phyloP scores from a whole-genome alignment of 2,329 filamentous ascomycete genomes.

The Metarhizium album region DNA sequence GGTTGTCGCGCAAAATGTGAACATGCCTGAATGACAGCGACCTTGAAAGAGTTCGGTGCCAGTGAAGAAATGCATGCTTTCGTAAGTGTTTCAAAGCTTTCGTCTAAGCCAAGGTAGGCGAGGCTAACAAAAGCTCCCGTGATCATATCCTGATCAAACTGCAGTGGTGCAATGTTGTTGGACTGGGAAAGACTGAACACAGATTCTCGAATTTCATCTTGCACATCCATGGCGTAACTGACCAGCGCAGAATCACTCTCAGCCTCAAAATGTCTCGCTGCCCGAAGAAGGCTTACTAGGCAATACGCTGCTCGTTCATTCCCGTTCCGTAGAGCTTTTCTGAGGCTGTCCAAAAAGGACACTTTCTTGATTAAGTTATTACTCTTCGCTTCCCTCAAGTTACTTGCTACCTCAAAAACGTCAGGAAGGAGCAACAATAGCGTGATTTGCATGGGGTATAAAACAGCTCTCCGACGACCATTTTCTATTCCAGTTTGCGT shows the following conservation, averaged over 20 bases:
- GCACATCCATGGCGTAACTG: constrained; percentile 59
- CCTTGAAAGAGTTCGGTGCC: constrained; percentile 49
- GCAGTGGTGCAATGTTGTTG: constrained; percentile 32
- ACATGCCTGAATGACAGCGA: constrained; percentile 51
- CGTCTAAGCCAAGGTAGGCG: constrained; percentile 49
- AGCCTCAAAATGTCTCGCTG: constrained; percentile 51
- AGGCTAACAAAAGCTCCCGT: constrained; percentile 57
- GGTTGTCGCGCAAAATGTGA: constrained; percentile 48
- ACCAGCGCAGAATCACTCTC: constrained; percentile 54
- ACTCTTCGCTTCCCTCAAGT: constrained; percentile 53
- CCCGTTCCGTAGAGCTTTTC: constrained; percentile 51
- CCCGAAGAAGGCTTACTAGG: constrained; percentile 50
- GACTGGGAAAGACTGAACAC: constrained; percentile 46
- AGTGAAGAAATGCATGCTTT: constrained; percentile 45
- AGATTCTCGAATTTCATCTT: constrained; percentile 56
- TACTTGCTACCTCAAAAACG: constrained; percentile 59
- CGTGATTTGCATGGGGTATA: constrained; percentile 53
- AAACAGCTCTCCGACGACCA: constrained; percentile 39
- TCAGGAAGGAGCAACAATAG: constrained; percentile 55
- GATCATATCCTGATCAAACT: constrained; percentile 53
- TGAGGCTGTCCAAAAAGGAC: constrained; percentile 50
- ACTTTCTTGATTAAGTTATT: constrained; percentile 55
- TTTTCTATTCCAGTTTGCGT: constrained; percentile 50
- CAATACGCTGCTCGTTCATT: constrained; percentile 60
- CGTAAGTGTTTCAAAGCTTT: constrained; percentile 44